phyloP scores from a whole-genome alignment of 495 filamentous ascomycete species.

The Trichoderma orchidacearum region DNA sequence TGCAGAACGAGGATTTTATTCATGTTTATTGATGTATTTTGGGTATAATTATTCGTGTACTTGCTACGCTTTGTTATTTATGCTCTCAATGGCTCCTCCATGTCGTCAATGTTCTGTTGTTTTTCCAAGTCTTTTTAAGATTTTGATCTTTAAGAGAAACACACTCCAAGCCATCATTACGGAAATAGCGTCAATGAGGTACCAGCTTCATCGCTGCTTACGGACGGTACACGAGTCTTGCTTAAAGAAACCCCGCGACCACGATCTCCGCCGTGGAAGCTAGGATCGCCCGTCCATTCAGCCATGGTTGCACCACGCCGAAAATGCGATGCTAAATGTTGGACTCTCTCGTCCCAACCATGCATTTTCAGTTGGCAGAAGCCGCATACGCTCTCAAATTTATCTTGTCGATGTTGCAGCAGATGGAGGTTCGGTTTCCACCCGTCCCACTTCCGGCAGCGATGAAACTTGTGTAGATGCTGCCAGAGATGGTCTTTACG shows the following conservation, averaged over 20 bases:
- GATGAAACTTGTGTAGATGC: conserved; percentile 48
- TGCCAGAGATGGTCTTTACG: conserved; percentile 53
- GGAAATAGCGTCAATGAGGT: neutral
- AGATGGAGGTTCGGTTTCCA: conserved; percentile 22
- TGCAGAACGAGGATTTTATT: conserved; percentile 45
- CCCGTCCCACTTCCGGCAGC: conserved; percentile 31
- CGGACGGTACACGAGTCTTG: neutral
- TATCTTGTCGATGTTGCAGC: conserved; percentile 3
- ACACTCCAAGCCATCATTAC: too few species aligned
- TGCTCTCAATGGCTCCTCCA: too few species aligned
- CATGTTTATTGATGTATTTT: conserved; percentile 33
- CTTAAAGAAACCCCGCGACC: neutral
- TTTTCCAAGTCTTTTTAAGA: neutral
- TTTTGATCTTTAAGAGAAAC: neutral
- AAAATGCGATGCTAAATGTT: conserved; percentile 32
- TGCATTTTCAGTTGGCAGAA: conserved; percentile 23
- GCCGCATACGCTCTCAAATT: conserved; percentile 18
- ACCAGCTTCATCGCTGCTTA: neutral
- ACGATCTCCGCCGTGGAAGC: neutral
- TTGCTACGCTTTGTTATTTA: too few species aligned
- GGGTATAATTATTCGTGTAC: neutral
- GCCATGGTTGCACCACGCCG: conserved; percentile 13
- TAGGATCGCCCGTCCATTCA: neutral
- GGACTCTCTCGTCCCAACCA: conserved; percentile 23
- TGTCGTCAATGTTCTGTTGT: too few species aligned